A percentile compares a stretch with the other conserved stretches of the same genome.
phyloP scores from a whole-genome alignment of 2,329 filamentous ascomycete genomes.

The Colletotrichum musae region DNA sequence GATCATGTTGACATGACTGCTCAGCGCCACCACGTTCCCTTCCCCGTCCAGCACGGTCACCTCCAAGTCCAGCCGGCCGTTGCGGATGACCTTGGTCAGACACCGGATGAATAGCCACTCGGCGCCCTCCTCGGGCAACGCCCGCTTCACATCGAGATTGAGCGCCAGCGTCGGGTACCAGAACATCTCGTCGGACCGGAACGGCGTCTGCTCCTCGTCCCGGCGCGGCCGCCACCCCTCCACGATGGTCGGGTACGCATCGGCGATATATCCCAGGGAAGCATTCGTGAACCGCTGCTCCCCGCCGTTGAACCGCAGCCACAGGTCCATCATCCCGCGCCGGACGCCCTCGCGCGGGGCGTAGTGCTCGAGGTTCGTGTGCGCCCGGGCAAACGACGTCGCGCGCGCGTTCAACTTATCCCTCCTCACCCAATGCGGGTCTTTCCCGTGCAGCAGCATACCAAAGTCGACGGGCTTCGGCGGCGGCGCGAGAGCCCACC shows the following conservation, averaged over 20 bases:
- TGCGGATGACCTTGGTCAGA: slow-evolving; percentile 75
- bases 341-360: slow-evolving; percentile 32
- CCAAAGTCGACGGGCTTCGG: slow-evolving; percentile 47
- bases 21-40: slow-evolving; percentile 49
- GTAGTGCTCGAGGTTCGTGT: slow-evolving; percentile 47
- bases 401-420: slow-evolving; percentile 12
- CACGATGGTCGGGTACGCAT: slow-evolving; percentile 78
- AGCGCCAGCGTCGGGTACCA: slow-evolving; percentile 85
- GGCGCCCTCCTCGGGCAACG: slow-evolving; percentile 75
- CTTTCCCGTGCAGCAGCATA: slow-evolving; percentile 44
- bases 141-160: slow-evolving; percentile 84
- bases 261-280: slow-evolving; percentile 75
- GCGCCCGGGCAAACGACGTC: slow-evolving; percentile 43
- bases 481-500: slow-evolving; percentile 34
- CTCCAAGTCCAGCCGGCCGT: slow-evolving; percentile 83
- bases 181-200: slow-evolving; percentile 56
- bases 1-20: slow-evolving; percentile 41
- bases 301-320: slow-evolving; percentile 73
- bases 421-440: slow-evolving; percentile 48
- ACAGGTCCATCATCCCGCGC: slow-evolving; percentile 66
- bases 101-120: slow-evolving; percentile 81
- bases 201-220: slow-evolving; percentile 50
- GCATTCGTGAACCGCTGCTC: slow-evolving; percentile 73
- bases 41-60: slow-evolving; percentile 72
- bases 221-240: slow-evolving; percentile 62